A percentile compares a stretch with the other conserved stretches of the same genome.
phyloP scores from a whole-genome alignment of 164 flowering plant genomes.

The Saururus chinensis region DNA sequence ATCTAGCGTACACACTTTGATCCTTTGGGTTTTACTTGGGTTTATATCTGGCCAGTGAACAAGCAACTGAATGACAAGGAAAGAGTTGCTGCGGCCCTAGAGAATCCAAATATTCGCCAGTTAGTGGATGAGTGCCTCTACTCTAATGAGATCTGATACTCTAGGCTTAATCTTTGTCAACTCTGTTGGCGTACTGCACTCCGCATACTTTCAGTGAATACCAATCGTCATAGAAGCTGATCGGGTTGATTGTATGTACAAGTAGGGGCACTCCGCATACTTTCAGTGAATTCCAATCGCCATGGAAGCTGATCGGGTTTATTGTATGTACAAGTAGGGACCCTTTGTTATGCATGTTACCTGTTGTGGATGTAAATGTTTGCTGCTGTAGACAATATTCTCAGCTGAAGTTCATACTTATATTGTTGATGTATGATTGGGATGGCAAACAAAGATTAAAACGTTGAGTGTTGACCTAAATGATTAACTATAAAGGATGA shows the following conservation, averaged over 20 bases:
- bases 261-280: neutral
- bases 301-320: too few relatives aligned
- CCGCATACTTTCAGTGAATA: neutral
- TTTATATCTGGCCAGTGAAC: constrained; percentile 44
- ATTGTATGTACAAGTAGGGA: neutral
- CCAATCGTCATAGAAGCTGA: neutral
- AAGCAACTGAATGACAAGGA: constrained; percentile 94
- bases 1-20: neutral
- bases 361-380: too few relatives aligned
- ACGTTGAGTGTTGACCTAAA: too few relatives aligned
- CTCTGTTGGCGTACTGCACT: neutral
- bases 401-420: too few relatives aligned
- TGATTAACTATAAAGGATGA: too few relatives aligned
- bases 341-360: neutral
- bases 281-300: neutral
- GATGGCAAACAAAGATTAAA: too few relatives aligned
- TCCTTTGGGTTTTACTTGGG: neutral
- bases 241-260: neutral
- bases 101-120: constrained; percentile 88
- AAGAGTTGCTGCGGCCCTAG: constrained; percentile 89
- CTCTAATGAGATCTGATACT: constrained; percentile 42
- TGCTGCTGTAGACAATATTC: too few relatives aligned
- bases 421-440: too few relatives aligned
- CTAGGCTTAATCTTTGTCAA: neutral
- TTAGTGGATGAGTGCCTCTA: constrained; percentile 87